Percentiles rank a stretch among this genome's conserved stretches.
phyloP scores from a whole-genome alignment of 306 rosid genomes.

The Casuarina equisetifolia region DNA sequence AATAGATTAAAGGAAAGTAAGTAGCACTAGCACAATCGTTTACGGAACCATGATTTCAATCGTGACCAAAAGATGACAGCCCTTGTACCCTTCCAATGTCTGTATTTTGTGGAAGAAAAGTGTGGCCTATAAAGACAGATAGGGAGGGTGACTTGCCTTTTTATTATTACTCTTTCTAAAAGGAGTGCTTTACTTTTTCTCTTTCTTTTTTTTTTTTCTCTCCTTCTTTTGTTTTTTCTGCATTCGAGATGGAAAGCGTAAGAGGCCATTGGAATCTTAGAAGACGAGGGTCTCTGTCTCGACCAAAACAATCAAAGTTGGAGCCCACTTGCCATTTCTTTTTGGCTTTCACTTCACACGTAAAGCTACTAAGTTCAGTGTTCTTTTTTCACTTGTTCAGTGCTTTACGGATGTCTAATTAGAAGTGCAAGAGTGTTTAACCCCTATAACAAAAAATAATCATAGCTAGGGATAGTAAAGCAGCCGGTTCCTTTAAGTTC shows the following conservation, averaged over 20 bases:
- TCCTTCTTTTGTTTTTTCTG: constrained; percentile 22
- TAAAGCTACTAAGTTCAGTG: constrained; percentile 3
- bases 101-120: constrained; percentile 29
- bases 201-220: constrained; percentile 6
- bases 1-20: constrained; percentile 8
- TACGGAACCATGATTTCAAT: constrained; percentile 34
- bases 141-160: constrained; percentile 18
- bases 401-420: constrained; percentile 17
- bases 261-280: constrained; percentile 36
- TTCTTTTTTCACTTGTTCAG: constrained; percentile 16
- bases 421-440: not conserved
- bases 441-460: not conserved
- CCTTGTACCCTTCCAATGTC: constrained; percentile 40
- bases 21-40: constrained; percentile 25
- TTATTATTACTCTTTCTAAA: not conserved
- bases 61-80: constrained; percentile 46
- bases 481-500: no score
- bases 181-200: constrained; percentile 16
- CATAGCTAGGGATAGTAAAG: no score
- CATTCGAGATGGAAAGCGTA: constrained; percentile 17
- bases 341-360: constrained; percentile 2
- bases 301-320: constrained; percentile 7
- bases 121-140: constrained; percentile 42
- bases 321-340: constrained; percentile 22
- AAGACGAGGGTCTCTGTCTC: constrained; percentile 22